A percentile compares a stretch with the other conserved stretches of the same genome.
These are phyloP conservation scores for Aegilops speltoides DNA, from an alignment of 176 grass and related monocot species.

Conservation along the genomic window DNA sequence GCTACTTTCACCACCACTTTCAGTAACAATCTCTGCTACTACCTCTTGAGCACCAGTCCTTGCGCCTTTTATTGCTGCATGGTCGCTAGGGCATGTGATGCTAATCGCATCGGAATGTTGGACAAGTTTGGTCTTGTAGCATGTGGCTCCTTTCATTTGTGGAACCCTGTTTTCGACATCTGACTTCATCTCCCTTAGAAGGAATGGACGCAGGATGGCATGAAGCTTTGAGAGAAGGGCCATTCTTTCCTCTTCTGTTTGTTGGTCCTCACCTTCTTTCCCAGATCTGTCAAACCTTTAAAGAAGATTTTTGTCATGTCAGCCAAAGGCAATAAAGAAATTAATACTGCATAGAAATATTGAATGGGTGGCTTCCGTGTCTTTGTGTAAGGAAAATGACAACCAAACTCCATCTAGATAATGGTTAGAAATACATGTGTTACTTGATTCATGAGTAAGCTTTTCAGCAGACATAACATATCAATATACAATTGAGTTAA, in stretches of 20 bases:
- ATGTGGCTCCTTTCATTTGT: background rate
- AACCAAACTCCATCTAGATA: no score
- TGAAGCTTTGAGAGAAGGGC: background rate
- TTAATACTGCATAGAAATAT: background rate
- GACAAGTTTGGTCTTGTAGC: background rate
- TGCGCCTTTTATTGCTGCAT: background rate
- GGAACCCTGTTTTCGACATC: background rate
- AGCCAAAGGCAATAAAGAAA: background rate
- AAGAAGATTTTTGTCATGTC: background rate
- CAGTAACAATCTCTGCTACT: background rate
- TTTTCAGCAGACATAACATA: background rate
- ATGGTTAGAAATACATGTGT: background rate
- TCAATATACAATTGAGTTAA: background rate
- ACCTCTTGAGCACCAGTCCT: background rate
- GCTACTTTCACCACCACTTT: background rate
- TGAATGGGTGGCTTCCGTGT: background rate
- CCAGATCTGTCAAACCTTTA: background rate
- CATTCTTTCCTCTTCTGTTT: background rate
- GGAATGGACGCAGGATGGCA: background rate
- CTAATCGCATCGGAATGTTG: background rate
- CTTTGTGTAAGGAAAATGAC: background rate
- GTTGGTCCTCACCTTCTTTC: background rate
- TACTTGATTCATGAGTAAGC: constrained; percentile 1
- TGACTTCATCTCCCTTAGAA: background rate
- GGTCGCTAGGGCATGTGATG: background rate